Percentiles rank a stretch among this genome's conserved stretches.
phyloP scores from a whole-genome alignment of 305 asterid genomes.

The Solanum hybrid region DNA sequence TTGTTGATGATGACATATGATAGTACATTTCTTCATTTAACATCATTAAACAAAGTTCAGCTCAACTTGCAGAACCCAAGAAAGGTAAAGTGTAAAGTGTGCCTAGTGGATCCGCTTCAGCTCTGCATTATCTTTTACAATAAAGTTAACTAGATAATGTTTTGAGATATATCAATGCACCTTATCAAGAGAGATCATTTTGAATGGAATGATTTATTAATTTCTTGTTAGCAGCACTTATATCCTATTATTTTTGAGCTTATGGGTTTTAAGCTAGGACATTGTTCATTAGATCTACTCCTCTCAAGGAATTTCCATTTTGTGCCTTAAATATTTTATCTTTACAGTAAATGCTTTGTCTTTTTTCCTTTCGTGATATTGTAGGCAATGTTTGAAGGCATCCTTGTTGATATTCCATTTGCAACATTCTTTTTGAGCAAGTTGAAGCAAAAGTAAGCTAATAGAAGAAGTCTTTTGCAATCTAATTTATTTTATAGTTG shows the following conservation, averaged over 20 bases:
- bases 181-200: neutral
- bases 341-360: neutral
- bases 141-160: neutral
- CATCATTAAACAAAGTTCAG: neutral
- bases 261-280: neutral
- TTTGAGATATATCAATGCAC: neutral
- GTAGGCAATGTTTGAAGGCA: constrained; percentile 98
- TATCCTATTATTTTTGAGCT: neutral
- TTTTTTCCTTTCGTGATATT: constrained; percentile 8
- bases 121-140: neutral
- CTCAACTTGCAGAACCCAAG: neutral
- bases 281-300: neutral
- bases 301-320: neutral
- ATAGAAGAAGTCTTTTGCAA: constrained; percentile 4
- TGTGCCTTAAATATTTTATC: neutral
- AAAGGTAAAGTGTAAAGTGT: neutral
- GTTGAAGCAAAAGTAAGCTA: constrained; percentile 86
- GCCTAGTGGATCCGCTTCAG: neutral
- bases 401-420: constrained; percentile 93
- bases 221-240: neutral
- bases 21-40: neutral
- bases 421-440: constrained; percentile 98
- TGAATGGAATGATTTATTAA: neutral
- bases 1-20: neutral
- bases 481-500: neutral